Base-by-base conservation (phyloP, 1,284 basidiomycete genomes). In the Ganoderma leucocontextum region DNA sequence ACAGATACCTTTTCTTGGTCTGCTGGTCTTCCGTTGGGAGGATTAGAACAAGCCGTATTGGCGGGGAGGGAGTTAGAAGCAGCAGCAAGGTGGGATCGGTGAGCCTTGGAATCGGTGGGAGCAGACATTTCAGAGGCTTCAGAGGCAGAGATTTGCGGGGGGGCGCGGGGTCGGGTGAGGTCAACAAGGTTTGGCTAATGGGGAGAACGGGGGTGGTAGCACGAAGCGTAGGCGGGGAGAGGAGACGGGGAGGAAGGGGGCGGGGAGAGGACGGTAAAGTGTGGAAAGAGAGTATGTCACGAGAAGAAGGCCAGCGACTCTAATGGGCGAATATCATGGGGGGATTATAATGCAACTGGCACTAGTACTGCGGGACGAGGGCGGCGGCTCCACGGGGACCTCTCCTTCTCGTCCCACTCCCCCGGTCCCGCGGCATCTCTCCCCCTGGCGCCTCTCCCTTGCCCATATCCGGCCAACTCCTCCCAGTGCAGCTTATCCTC, bases 1-100 rank as follows among this genome's bases (percentile, higher is more conserved):
- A 79, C 75, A 41, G 73, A 73, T 41, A 73, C 60, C 22, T 75
- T 74, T 59, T 78, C 65, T 60, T 47, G 53, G 62, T 62, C 38
- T 52, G 61, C 10, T 4, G 38, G 39, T 62, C 67, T 52, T 29
- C 36, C 60, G 42, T 61, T 52, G 63, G 25, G 22, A 41, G 35
- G 22, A 60, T 60, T 42, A 59, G 52, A 63, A 52, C 9, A 64
- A 8, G 25, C 4, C 42, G 29, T 47, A 10, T 17, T 62, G 15
- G 44, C 25, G 39, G 55, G 22, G 5, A 35, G 15, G 29, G 36
- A 35, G 39, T 22, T 44, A 22, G 55, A 17, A 12, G 53, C 22
- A 58, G 62, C 12, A 42, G 57, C 52, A 35, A 44, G 66, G 29
- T 36, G 62, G 29, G 55, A 38, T n/a, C 36, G 38, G 8, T 38